Base-by-base conservation (phyloP, 176 grass and related monocot species). In the Aegilops tauschii region DNA sequence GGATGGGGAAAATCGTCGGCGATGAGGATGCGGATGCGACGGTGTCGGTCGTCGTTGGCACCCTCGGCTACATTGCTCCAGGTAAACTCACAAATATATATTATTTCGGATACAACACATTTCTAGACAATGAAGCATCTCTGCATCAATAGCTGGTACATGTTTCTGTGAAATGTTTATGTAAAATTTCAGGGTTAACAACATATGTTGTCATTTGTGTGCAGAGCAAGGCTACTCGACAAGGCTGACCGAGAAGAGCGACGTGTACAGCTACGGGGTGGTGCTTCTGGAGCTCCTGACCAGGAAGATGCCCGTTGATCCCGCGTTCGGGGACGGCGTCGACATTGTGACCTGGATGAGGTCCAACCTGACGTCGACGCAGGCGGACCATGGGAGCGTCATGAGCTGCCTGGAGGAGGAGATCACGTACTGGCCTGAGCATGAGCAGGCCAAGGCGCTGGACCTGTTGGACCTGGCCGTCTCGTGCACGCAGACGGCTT, bases 21-120 rank as follows among this genome's bases (percentile, higher is more conserved):
- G 75, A 82, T 13, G 82, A 83, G 27, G 85, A 87, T 72, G 63
- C 23, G 12, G 62, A 74, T 64, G 82, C 77, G 37, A 89, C 87
- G 34, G 73, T 92, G 18, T 92, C 92, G 11, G 80, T 79, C 36
- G 63, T 94, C 4, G 71, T 94, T 27, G 90, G 93, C 34, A 94
- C 90, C 79, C 87, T 94, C 49, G 93, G 93, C 54, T 94, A 94
- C 89, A 92, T 94, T 65, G 90, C 93, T 81, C 93, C 90, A 77
- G 93, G 93, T 94, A 92, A 69, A 20, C 4, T 52, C 12, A 6
- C 17, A 28, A 80, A 45, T 84, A 0, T 39, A 30, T 32, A 9
- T 39, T 72, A 5, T 1, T 36, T 36, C 1, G 40, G 42, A 61
- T 39, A 36, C 35, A 36, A 36, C 11, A 58, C 35, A 9, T 54